Conservation (phyloP, 2,329 filamentous ascomycete species). For the Penicillium sp. region DNA sequence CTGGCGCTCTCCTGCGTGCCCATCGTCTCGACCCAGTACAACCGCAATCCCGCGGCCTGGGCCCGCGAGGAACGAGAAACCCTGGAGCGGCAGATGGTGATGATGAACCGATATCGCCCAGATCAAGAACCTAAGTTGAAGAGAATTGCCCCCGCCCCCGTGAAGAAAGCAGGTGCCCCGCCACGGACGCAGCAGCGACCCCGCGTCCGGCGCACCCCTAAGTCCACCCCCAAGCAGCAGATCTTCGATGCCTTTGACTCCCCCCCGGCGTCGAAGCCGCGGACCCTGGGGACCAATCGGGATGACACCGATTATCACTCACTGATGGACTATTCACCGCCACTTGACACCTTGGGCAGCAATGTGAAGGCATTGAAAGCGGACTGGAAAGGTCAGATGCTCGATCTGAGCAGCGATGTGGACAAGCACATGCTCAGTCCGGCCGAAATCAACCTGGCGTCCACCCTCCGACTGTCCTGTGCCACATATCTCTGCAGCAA, state of each 20-base stretch:
- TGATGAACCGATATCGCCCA: slow-evolving; percentile 44
- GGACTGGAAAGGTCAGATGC: slow-evolving; percentile 80
- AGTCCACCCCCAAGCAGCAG: slow-evolving; percentile 44
- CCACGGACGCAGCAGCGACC: slow-evolving; percentile 35
- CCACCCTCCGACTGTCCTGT: slow-evolving; percentile 78
- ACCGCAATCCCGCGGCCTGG: slow-evolving; percentile 48
- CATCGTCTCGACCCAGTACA: slow-evolving; percentile 45
- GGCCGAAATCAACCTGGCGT: slow-evolving; percentile 75
- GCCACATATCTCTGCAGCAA: slow-evolving; percentile 91
- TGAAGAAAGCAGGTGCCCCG: slow-evolving; percentile 30
- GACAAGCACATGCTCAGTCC: slow-evolving; percentile 71
- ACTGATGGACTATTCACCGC: slow-evolving; percentile 73
- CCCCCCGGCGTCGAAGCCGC: slow-evolving; percentile 42
- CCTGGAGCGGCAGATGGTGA: slow-evolving; percentile 42
- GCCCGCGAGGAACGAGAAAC: slow-evolving; percentile 45
- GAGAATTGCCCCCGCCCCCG: slow-evolving; percentile 44
- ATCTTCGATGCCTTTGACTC: slow-evolving; percentile 41
- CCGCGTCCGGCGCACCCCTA: slow-evolving; percentile 43
- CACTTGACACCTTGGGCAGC: slow-evolving; percentile 64
- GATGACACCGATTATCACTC: slow-evolving; percentile 80
- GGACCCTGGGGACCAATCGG: slow-evolving; percentile 61
- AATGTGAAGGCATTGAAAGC: slow-evolving; percentile 74
- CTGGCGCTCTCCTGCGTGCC: slow-evolving; percentile 48
- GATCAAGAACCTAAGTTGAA: slow-evolving; percentile 37
- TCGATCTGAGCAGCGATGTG: slow-evolving; percentile 74